Evolutionary conservation across 1,139 yeast genomes (phyloP).

Genomic region (Ogataea hybrid): DNA sequence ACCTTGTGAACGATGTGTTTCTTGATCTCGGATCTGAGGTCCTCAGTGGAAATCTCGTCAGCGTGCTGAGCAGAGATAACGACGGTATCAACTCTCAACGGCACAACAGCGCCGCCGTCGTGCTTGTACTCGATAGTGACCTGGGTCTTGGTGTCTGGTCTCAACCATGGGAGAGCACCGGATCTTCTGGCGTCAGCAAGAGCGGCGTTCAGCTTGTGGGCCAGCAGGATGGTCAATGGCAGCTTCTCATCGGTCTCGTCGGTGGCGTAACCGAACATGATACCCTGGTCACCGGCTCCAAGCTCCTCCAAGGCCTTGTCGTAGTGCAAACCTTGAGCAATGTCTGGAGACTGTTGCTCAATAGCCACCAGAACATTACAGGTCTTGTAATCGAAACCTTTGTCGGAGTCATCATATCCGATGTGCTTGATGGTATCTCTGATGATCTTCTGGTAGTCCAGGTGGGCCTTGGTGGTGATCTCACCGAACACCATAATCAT

Average conservation of each 20-base stretch:
- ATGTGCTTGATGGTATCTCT: slow-evolving; percentile 98
- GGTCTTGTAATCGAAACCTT: slow-evolving; percentile 99
- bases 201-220: slow-evolving; percentile 96
- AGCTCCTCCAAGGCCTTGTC: slow-evolving; percentile 95
- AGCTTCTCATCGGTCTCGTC: slow-evolving; percentile 98
- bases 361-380: slow-evolving; percentile 98
- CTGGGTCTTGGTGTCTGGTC: slow-evolving; percentile 99
- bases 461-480: slow-evolving; percentile 92
- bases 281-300: slow-evolving; percentile 99
- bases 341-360: slow-evolving; percentile 99
- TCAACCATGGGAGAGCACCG: slow-evolving; percentile 91
- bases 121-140: slow-evolving; percentile 95
- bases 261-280: slow-evolving; percentile 99
- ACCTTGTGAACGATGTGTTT: slow-evolving; percentile 87
- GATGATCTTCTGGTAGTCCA: slow-evolving; percentile 95
- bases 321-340: slow-evolving; percentile 98
- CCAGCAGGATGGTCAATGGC: slow-evolving; percentile 90
- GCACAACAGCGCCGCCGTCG: slow-evolving; percentile 93
- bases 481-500: slow-evolving; percentile 99
- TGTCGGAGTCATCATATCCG: slow-evolving; percentile 94
- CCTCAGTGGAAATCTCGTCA: slow-evolving; percentile 91
- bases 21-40: slow-evolving; percentile 73
- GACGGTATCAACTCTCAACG: slow-evolving; percentile 94
- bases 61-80: slow-evolving; percentile 98
- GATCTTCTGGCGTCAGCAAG: slow-evolving; percentile 97